A percentile compares a stretch with the other conserved stretches of the same genome.
phyloP scores from a whole-genome alignment of 371 early-diverging fungal genomes.

The Syncephalastrum sp. region DNA sequence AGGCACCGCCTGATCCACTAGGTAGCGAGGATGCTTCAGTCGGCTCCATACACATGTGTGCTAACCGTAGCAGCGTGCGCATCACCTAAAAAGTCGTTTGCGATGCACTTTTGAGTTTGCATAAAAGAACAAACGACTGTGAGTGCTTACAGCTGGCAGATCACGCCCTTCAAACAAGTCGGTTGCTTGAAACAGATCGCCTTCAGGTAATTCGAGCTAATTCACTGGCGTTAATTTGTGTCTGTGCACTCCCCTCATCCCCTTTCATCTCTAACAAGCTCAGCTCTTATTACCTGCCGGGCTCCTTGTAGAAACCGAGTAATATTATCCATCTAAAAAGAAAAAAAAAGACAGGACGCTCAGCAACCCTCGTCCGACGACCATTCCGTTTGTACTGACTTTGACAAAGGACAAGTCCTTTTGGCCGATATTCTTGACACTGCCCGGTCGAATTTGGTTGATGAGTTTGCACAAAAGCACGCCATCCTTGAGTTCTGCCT shows the following conservation, averaged over 20 bases:
- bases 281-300: conserved; percentile 33
- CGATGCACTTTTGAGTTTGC: background rate
- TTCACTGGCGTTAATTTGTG: background rate
- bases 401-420: conserved; percentile 74
- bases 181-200: conserved; percentile 87
- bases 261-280: conserved; percentile 43
- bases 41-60: conserved; percentile 6
- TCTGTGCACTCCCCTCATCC: conserved; percentile 30
- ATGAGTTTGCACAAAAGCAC: conserved; percentile 77
- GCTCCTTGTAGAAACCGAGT: conserved; percentile 63
- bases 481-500: conserved; percentile 71
- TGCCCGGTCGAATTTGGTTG: conserved; percentile 73
- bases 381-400: conserved; percentile 31
- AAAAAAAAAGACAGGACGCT: background rate
- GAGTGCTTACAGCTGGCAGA: conserved; percentile 66
- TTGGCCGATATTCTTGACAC: conserved; percentile 66
- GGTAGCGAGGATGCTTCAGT: background rate
- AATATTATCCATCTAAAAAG: conserved; percentile 79
- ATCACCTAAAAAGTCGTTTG: conserved; percentile 6
- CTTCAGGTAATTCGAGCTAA: conserved; percentile 69
- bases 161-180: conserved; percentile 91
- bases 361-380: background rate
- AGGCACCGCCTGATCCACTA: background rate
- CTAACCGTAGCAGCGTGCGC: conserved; percentile 8
- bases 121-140: background rate